These are phyloP conservation scores for Eucalyptus erythrocorys DNA, from an alignment of 345 rosid species.

Conservation along the genomic window DNA sequence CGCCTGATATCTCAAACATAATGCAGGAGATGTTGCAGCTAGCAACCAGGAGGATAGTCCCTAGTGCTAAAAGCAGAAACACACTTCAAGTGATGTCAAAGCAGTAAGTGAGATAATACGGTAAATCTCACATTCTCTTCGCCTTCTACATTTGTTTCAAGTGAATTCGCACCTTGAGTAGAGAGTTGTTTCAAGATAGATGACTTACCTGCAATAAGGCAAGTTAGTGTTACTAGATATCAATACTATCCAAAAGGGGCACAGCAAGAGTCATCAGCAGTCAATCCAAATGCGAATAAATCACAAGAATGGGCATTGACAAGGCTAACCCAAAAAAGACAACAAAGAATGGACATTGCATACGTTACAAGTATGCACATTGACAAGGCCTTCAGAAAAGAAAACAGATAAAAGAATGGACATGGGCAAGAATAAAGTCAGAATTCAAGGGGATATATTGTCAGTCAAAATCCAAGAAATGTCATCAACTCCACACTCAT, in stretches of 20 bases:
- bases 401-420: not conserved
- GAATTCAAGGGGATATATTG: not conserved
- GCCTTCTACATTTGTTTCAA: constrained; percentile 18
- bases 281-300: not conserved
- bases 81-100: not conserved
- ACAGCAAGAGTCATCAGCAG: not conserved
- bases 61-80: not conserved
- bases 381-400: not conserved
- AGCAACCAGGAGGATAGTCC: not conserved
- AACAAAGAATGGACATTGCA: not conserved
- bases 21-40: not conserved
- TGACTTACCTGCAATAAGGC: constrained; percentile 14
- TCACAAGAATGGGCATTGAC: not conserved
- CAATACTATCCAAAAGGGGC: not conserved
- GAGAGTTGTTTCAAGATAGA: constrained; percentile 22
- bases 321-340: not conserved
- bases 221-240: not conserved
- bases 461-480: not conserved
- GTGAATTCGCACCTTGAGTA: constrained; percentile 4
- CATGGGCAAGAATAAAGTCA: not conserved
- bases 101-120: not conserved
- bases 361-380: not conserved
- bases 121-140: constrained; percentile 48
- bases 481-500: not conserved
- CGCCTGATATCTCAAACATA: not conserved